Percentiles rank a stretch among this genome's conserved stretches.
Conservation (phyloP, 345 rosid genomes). For the Clarkia xantiana region DNA sequence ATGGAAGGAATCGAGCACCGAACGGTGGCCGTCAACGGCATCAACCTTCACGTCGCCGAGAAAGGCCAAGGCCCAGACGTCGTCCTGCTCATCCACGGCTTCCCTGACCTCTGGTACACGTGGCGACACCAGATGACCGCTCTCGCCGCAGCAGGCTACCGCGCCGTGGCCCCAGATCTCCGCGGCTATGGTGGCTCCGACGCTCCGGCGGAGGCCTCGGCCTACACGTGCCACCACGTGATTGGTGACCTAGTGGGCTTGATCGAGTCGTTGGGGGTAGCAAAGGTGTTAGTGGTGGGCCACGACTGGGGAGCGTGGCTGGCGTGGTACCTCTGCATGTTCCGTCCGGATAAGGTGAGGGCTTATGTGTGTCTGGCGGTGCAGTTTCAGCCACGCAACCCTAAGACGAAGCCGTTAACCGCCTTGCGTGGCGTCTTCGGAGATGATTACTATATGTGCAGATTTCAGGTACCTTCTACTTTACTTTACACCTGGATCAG, state of each 20-base stretch:
- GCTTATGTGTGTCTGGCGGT: conserved; percentile 52
- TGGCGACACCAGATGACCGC: conserved; percentile 74
- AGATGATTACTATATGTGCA: conserved; percentile 72
- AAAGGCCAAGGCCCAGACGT: conserved; percentile 37
- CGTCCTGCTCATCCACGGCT: conserved; percentile 66
- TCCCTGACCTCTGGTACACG: conserved; percentile 77
- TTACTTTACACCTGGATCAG: too few species aligned
- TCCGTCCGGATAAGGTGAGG: conserved; percentile 52
- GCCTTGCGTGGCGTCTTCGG: conserved; percentile 42
- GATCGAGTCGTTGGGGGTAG: conserved; percentile 39
- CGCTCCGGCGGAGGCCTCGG: conserved; percentile 23
- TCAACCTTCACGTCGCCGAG: conserved; percentile 63
- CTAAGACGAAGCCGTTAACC: conserved; percentile 36
- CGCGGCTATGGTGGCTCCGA: conserved; percentile 67
- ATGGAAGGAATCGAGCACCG: conserved; percentile 51
- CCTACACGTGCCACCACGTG: conserved; percentile 43
- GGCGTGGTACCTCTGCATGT: conserved; percentile 66
- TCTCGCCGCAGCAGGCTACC: conserved; percentile 45
- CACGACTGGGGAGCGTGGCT: conserved; percentile 77
- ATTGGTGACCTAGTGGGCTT: conserved; percentile 55
- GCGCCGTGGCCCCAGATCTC: conserved; percentile 66
- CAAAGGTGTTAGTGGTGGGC: conserved; percentile 45
- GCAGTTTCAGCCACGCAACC: conserved; percentile 56
- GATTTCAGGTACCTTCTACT: conserved; percentile 92
- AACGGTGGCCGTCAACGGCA: conserved; percentile 44